These are phyloP conservation scores for Candida coquimbonensis DNA, from an alignment of 805 yeast genomes.

Conservation along the genomic window DNA sequence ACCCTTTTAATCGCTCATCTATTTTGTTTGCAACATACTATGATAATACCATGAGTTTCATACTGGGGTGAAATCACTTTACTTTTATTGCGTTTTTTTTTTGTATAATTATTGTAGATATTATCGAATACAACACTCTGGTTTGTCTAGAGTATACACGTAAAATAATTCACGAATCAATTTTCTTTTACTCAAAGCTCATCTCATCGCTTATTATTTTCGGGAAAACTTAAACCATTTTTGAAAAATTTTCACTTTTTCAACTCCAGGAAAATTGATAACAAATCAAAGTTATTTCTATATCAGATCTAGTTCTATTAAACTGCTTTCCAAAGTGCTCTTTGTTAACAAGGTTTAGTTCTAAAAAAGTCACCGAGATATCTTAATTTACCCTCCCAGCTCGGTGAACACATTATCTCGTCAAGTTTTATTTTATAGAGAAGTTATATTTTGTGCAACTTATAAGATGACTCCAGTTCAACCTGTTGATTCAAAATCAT, in stretches of 20 bases:
- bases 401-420: slow-evolving; percentile 1
- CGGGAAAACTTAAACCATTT: no score
- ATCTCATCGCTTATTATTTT: background rate
- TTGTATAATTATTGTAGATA: background rate
- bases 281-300: no score
- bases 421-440: no score
- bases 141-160: no score
- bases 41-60: slow-evolving; percentile 9
- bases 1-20: slow-evolving; percentile 12
- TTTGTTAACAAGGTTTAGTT: background rate
- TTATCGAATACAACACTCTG: no score
- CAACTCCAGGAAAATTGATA: no score
- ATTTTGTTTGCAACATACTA: slow-evolving; percentile 1
- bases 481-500: slow-evolving; percentile 35
- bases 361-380: no score
- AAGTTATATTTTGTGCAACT: background rate
- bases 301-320: background rate
- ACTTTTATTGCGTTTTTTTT: background rate
- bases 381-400: slow-evolving; percentile 3
- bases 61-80: slow-evolving; percentile 7
- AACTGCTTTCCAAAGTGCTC: background rate
- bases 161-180: no score
- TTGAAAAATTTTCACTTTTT: slow-evolving; percentile 1
- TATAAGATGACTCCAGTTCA: slow-evolving; percentile 27
- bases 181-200: background rate